phyloP scores from a whole-genome alignment of 2,329 filamentous ascomycete species.

The Venturia effusa region DNA sequence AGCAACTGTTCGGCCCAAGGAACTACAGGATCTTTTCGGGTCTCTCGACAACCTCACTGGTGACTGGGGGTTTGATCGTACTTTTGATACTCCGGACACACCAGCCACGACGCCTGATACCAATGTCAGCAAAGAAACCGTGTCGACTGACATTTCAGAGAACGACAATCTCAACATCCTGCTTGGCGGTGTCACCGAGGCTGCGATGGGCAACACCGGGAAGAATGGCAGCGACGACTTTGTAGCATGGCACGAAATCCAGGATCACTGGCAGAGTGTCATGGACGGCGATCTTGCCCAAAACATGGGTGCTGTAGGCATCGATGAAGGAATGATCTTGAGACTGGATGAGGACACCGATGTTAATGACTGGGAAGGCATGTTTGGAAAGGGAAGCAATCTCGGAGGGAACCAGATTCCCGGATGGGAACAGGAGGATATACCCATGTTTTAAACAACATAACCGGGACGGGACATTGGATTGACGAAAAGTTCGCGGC shows the following conservation, averaged over 20 bases:
- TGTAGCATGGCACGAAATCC: conserved; percentile 1
- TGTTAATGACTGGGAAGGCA: conserved; percentile 8
- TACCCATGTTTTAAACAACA: background rate
- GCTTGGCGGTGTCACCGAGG: background rate
- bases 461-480: background rate
- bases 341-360: conserved; percentile 4
- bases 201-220: background rate
- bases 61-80: conserved; percentile 1
- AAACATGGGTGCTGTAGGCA: background rate
- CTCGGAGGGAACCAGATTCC: background rate
- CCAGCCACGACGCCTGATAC: conserved; percentile 7
- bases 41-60: conserved; percentile 5
- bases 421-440: conserved; percentile 7
- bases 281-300: conserved; percentile 5
- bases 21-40: conserved; percentile 8
- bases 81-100: background rate
- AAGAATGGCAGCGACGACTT: background rate
- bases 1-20: background rate
- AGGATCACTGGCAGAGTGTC: conserved; percentile 4
- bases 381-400: conserved; percentile 9
- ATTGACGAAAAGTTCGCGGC: background rate
- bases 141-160: conserved; percentile 7
- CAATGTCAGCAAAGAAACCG: conserved; percentile 2
- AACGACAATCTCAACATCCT: conserved; percentile 7
- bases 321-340: background rate